Base-by-base conservation (phyloP, 305 asterid genomes). In the Fraxinus floribunda region DNA sequence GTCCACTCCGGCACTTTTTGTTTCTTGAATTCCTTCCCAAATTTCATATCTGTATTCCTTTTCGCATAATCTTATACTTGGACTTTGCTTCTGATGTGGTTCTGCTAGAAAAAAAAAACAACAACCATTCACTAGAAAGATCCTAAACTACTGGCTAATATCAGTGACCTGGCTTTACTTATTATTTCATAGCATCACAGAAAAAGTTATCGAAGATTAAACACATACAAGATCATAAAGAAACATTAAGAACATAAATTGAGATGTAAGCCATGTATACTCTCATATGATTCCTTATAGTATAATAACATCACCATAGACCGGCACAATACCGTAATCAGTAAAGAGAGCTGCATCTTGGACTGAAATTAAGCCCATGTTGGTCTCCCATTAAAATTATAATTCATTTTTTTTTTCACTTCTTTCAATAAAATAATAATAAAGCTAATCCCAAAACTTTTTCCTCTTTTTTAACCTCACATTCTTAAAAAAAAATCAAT, bases 1-100 rank as follows among this genome's bases (percentile, higher is more conserved):
- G 87, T 90, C 98, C 98, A 94, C 80, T 93, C 95, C 1, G 98
- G 94, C 74, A 92, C 97, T 93, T 87, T 93, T 62, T 91, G 90
- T 79, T 85, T 88, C 86, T 92, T 86, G 60, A 93, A 85, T 24
- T 88, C 86, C 88, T 94, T 94, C 24, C 97, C 98, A 79, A 94
- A 94, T 89, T 94, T 94, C 98, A 93, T 94, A 76, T 75, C 84
- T 73, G 71, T 64, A 20, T 71, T 76, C 62, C 52, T n/a, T 76
- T 36, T 15, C 72, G 13, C 38, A 1, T 6, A 11, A 30, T 75
- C 57, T 81, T 71, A 52, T 2, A 15, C 13, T 26, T 34, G 41
- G 20, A 83, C 76, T 73, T 36, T 20, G 32, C 79, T 78, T 72
- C 79, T 70, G 78, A 62, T 26, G 55, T 3, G 77, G 26, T 38